Percentiles rank a stretch among this genome's conserved stretches.
Conservation (phyloP, 2,329 filamentous ascomycete genomes). For the Emydomyces testavorans region DNA sequence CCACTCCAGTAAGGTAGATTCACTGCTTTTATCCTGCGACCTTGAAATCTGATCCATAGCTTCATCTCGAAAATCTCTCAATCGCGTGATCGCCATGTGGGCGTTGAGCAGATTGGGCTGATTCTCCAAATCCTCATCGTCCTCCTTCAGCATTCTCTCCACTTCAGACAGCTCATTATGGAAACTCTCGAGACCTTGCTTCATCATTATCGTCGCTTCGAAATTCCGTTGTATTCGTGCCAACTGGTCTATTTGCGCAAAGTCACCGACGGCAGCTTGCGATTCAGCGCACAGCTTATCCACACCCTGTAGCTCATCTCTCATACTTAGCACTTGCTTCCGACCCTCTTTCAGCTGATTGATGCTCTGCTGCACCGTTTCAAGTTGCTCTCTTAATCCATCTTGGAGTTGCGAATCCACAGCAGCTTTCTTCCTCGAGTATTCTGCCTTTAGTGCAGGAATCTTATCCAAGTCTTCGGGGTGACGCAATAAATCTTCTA, state of each 20-base stretch:
- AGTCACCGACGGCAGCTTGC: conserved; percentile 94
- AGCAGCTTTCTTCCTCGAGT: conserved; percentile 82
- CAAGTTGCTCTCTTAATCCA: conserved; percentile 81
- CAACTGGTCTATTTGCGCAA: conserved; percentile 63
- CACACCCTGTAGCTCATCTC: conserved; percentile 97
- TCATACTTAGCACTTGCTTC: conserved; percentile 81
- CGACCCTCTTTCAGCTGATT: conserved; percentile 78
- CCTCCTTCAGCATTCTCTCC: conserved; percentile 66
- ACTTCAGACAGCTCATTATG: conserved; percentile 63
- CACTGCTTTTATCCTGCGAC: conserved; percentile 59
- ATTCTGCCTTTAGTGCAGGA: conserved; percentile 74
- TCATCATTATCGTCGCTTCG: conserved; percentile 85
- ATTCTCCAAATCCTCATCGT: conserved; percentile 74
- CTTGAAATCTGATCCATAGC: conserved; percentile 91
- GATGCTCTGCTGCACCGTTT: conserved; percentile 90
- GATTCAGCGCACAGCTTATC: conserved; percentile 95
- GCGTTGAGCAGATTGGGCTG: conserved; percentile 84
- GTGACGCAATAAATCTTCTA: conserved; percentile 85
- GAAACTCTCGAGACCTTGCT: conserved; percentile 77
- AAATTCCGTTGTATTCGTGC: conserved; percentile 70
- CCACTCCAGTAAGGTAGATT: conserved; percentile 77
- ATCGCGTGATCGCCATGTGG: conserved; percentile 82
- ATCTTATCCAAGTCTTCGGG: conserved; percentile 98
- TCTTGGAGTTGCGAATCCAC: conserved; percentile 83
- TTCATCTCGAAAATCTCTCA: conserved; percentile 89